phyloP scores from a whole-genome alignment of 257 asterid genomes.

The Fraxinus excelsior region DNA sequence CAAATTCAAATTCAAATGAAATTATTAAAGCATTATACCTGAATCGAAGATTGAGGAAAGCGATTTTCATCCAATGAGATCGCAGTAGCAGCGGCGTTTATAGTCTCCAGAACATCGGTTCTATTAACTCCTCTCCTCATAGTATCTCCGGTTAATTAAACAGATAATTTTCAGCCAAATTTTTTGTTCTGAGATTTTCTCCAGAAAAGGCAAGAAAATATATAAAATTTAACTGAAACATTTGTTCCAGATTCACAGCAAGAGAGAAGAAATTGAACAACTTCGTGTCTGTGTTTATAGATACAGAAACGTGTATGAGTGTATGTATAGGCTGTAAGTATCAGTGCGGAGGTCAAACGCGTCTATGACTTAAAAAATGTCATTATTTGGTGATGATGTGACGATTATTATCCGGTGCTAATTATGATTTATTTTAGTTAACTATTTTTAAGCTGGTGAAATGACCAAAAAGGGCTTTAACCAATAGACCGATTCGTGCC shows the following conservation, averaged over 20 bases:
- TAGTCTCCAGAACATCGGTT: constrained; percentile 62
- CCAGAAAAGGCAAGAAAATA: neutral
- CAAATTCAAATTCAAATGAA: neutral
- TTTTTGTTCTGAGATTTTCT: neutral
- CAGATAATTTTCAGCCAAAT: neutral
- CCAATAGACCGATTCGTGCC: too few species aligned
- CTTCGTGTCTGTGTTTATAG: constrained; percentile 13
- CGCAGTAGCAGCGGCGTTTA: constrained; percentile 92
- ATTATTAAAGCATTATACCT: constrained; percentile 38
- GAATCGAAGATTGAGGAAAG: constrained; percentile 51
- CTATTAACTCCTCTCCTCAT: constrained; percentile 59
- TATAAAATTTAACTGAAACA: constrained; percentile 23
- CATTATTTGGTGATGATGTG: constrained; percentile 30
- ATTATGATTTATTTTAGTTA: neutral
- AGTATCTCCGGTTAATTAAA: constrained; percentile 31
- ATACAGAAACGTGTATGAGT: constrained; percentile 7
- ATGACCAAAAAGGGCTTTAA: constrained; percentile 37
- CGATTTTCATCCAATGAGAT: constrained; percentile 77
- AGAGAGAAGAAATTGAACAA: constrained; percentile 20
- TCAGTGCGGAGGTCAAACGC: constrained; percentile 71
- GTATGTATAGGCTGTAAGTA: constrained; percentile 31
- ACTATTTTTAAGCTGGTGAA: neutral
- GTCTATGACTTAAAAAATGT: constrained; percentile 59
- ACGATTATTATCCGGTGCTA: constrained; percentile 3
- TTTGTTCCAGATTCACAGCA: neutral